phyloP scores from a whole-genome alignment of 2,329 filamentous ascomycete genomes.

The Exophiala xenobiotica region DNA sequence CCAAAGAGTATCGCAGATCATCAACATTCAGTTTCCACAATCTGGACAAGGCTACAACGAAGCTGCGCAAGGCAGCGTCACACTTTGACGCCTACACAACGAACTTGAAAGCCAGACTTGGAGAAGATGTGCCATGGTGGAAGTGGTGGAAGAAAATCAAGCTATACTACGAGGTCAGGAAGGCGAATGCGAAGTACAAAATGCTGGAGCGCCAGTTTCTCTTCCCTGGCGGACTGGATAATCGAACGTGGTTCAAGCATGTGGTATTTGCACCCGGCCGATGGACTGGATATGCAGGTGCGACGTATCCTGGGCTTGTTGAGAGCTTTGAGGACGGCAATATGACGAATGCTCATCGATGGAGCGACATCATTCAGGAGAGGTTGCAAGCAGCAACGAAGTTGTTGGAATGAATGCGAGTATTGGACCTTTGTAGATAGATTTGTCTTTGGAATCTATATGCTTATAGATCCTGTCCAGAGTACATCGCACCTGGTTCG shows the following conservation, averaged over 20 bases:
- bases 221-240: slow-evolving; percentile 71
- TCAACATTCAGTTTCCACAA: slow-evolving; percentile 27
- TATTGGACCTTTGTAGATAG: too few species aligned
- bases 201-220: slow-evolving; percentile 77
- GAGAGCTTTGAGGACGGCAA: slow-evolving; percentile 58
- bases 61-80: slow-evolving; percentile 50
- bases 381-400: slow-evolving; percentile 30
- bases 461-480: too few species aligned
- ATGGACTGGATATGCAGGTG: slow-evolving; percentile 87
- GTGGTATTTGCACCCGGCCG: slow-evolving; percentile 87
- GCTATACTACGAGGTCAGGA: slow-evolving; percentile 62
- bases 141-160: slow-evolving; percentile 67
- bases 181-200: slow-evolving; percentile 80
- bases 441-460: too few species aligned
- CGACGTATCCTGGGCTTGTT: slow-evolving; percentile 64
- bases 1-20: slow-evolving; percentile 13
- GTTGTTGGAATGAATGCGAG: slow-evolving; percentile 24
- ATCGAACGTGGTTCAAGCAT: slow-evolving; percentile 88
- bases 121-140: slow-evolving; percentile 69
- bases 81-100: slow-evolving; percentile 54
- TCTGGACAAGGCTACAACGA: slow-evolving; percentile 50
- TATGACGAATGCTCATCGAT: slow-evolving; percentile 41
- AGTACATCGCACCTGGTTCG: too few species aligned
- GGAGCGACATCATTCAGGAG: slow-evolving; percentile 33
- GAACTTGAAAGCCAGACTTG: slow-evolving; percentile 48